Base-by-base conservation (phyloP, 2,329 filamentous ascomycete species). In the Ceratocystis destructans region DNA sequence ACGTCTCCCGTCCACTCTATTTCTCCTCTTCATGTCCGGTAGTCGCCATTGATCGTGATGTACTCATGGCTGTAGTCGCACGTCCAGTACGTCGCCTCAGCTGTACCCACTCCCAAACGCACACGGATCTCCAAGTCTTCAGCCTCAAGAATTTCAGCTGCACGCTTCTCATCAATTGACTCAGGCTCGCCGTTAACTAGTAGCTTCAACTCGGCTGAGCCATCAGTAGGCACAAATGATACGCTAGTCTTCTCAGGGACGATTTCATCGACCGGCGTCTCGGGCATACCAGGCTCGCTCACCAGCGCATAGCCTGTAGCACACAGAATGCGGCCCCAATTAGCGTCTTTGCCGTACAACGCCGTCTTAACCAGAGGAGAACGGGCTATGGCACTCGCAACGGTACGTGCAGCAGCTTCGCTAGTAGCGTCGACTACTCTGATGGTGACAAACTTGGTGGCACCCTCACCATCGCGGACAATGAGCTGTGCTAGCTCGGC, bases 361-460 rank as follows among this genome's bases (percentile, higher is more conserved):
- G 94, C 94, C 0, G 94, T 99, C 81, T 99, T 99, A 71, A 99
- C 94, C 12, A 99, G 84, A 7, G 94, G 90, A 0, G 91, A 96
- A 63, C 87, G 85, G 17, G 94, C 92, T 73, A 99, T 96, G 61
- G 89, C 87, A 69, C 87, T 88, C 10, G 92, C 94, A 69, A 96
- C 87, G 73, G 86, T 83, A 66, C 89, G 85, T 1, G 90, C 92
- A 61, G 85, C 87, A 61, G 80, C 78, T 72, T 89, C 85, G 61
- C 83, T 82, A 0, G 83, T 80, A 2, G 88, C 85, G 71, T 92
- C 88, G 61, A 82, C 83, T 45, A 97, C 90, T 68, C 87, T 87
- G 71, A 99, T 89, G 4, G 91, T 96, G 68, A 99, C 91, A 74
- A 99, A 99, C 77, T 99, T 99, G 65, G 94, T 99, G 3, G 94